Conservation (phyloP, 2,329 filamentous ascomycete species). For the Erysiphe neolycopersici region DNA sequence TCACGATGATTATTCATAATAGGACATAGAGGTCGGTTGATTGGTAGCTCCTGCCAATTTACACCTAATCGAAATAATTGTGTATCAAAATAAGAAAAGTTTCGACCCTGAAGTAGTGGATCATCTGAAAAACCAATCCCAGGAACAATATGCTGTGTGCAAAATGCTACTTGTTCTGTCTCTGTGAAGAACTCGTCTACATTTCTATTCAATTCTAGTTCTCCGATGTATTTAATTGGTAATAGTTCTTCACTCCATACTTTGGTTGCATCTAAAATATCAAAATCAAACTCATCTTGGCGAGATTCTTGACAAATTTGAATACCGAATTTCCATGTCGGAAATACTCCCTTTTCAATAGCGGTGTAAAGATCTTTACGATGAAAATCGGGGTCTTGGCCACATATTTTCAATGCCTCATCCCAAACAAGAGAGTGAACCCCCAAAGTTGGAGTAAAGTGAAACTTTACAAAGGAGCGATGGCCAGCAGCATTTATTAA, state of each 20-base stretch:
- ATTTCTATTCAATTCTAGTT: slow-evolving; percentile 55
- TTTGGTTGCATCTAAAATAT: slow-evolving; percentile 66
- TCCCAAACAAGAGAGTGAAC: slow-evolving; percentile 51
- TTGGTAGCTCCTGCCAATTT: slow-evolving; percentile 54
- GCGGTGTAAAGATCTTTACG: slow-evolving; percentile 51
- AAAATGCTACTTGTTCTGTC: slow-evolving; percentile 64
- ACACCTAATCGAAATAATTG: slow-evolving; percentile 42
- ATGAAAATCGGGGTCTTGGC: slow-evolving; percentile 59
- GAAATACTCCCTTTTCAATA: slow-evolving; percentile 42
- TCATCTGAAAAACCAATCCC: slow-evolving; percentile 57
- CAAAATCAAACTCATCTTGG: slow-evolving; percentile 58
- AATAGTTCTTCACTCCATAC: slow-evolving; percentile 58
- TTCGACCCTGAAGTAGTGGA: slow-evolving; percentile 46
- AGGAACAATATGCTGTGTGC: slow-evolving; percentile 52
- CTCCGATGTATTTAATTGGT: slow-evolving; percentile 51
- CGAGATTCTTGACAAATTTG: slow-evolving; percentile 46
- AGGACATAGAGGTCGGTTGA: slow-evolving; percentile 49
- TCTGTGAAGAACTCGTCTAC: slow-evolving; percentile 61
- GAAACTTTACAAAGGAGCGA: slow-evolving; percentile 51
- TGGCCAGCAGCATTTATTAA: slow-evolving; percentile 41
- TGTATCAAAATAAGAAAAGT: slow-evolving; percentile 40
- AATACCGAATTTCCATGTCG: slow-evolving; percentile 64
- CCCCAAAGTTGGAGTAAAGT: slow-evolving; percentile 47
- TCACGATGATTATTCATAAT: slow-evolving; percentile 57
- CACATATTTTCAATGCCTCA: slow-evolving; percentile 46